These are phyloP conservation scores for Mycena vulgaris DNA, from an alignment of 768 basidiomycete genomes.

Conservation along the genomic window DNA sequence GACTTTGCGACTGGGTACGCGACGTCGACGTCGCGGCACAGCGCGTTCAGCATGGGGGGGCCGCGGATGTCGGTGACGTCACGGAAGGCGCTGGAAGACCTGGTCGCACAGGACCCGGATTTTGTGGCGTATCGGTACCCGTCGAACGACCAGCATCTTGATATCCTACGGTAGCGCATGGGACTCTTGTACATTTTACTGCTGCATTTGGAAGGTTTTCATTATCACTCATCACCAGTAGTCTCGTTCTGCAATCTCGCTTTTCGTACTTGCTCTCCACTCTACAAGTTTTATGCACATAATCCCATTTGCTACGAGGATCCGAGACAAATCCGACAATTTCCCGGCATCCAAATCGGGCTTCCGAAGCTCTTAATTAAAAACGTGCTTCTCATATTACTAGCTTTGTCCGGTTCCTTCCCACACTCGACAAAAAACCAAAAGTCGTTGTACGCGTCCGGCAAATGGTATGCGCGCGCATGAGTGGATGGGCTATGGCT, in stretches of 20 bases:
- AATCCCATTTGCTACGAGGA: too few species aligned
- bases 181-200: slow-evolving; percentile 29
- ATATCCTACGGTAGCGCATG: slow-evolving; percentile 65
- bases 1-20: slow-evolving; percentile 63
- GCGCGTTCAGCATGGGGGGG: slow-evolving; percentile 58
- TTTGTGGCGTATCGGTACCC: slow-evolving; percentile 93
- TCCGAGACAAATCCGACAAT: neutral
- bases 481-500: neutral
- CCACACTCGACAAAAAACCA: too few species aligned
- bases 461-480: slow-evolving; percentile 15
- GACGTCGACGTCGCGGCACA: slow-evolving; percentile 67
- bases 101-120: slow-evolving; percentile 88
- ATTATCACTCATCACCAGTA: neutral
- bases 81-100: slow-evolving; percentile 80
- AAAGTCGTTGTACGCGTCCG: too few species aligned
- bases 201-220: slow-evolving; percentile 18
- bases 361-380: neutral
- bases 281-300: too few species aligned
- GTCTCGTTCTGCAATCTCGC: neutral
- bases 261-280: slow-evolving; percentile 37
- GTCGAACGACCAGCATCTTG: slow-evolving; percentile 79
- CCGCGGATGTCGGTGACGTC: slow-evolving; percentile 75
- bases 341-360: neutral
- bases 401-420: slow-evolving; percentile 3
- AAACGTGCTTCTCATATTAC: neutral